Evolutionary conservation across 257 asterid genomes (phyloP), one percentile per base, ranked within the genome.

Genomic region (Nyctanthes arbortristis): DNA sequence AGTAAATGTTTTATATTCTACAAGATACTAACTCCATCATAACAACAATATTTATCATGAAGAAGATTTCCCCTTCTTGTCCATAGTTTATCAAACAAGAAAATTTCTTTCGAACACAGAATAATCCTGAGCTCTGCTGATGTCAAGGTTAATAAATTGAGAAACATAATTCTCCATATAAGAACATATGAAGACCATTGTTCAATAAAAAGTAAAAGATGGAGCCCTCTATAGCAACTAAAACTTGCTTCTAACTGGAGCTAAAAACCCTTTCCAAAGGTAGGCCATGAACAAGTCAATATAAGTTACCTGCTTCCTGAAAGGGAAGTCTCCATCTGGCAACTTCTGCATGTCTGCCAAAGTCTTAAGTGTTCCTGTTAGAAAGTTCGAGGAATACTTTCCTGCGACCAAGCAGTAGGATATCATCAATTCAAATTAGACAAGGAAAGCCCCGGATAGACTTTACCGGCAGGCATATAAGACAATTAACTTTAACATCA

Each of bases 251-350:
- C 36, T 36, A 56, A 45, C n/a, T 62, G 47, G 63, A 32, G 65
- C 65, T 62, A 28, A 5, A 18, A 5, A 22, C 34, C 45, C 61
- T 27, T 39, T 8, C 5, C 4, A 29, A 61, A 6, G 61, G 63
- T 52, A 20, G 31, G 16, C 7, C 16, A 45, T n/a, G n/a, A 16
- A 10, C 59, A 9, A 1, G 59, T 52, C 30, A 52, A 52, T 12
- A 52, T 52, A 18, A 52, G 16, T 77, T 80, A 91, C 99, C 97
- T 91, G 89, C 73, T 88, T 88, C 79, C 87, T 86, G 73, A 76
- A 84, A 58, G 88, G 79, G 56, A 91, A 87, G 80, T 89, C 97
- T 78, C 73, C 92, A 60, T 91, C 97, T 47, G 92, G 95, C 83
- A 85, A 70, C 77, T 85, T 82, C 74, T 89, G 88, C 92, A 94